Percentiles rank a stretch among this genome's conserved stretches.
These are phyloP conservation scores for Tetraselmis chui DNA, from an alignment of 139 green algal species.

Conservation along the genomic window DNA sequence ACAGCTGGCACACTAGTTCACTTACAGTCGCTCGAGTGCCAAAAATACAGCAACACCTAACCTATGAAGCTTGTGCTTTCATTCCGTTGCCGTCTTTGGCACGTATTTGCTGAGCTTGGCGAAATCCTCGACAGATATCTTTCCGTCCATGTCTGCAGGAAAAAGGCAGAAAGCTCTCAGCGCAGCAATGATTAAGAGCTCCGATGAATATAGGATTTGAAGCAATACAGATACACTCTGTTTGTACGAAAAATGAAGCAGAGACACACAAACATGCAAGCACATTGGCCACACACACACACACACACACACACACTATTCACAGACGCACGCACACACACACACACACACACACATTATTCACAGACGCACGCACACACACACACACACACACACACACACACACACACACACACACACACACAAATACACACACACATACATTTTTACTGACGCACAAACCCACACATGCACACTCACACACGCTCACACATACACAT, in stretches of 20 bases:
- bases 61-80: too few relatives aligned
- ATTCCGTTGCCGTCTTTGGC: too few relatives aligned
- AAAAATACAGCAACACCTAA: too few relatives aligned
- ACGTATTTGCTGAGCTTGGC: neutral
- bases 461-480: too few relatives aligned
- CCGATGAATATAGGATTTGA: too few relatives aligned
- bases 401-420: neutral
- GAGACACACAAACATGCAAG: neutral
- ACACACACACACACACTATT: too few relatives aligned
- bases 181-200: neutral
- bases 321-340: neutral
- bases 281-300: neutral
- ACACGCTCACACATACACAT: neutral
- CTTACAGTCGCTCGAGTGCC: too few relatives aligned
- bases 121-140: neutral
- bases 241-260: too few relatives aligned
- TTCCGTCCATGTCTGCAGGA: neutral
- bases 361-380: neutral
- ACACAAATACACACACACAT: neutral
- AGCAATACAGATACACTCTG: too few relatives aligned
- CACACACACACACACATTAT: neutral
- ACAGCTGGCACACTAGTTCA: too few relatives aligned
- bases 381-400: neutral
- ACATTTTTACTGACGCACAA: too few relatives aligned
- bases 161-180: neutral